Evolutionary conservation across 2,329 filamentous ascomycete genomes (phyloP).

Genomic region (Sarocladium kiliense): DNA sequence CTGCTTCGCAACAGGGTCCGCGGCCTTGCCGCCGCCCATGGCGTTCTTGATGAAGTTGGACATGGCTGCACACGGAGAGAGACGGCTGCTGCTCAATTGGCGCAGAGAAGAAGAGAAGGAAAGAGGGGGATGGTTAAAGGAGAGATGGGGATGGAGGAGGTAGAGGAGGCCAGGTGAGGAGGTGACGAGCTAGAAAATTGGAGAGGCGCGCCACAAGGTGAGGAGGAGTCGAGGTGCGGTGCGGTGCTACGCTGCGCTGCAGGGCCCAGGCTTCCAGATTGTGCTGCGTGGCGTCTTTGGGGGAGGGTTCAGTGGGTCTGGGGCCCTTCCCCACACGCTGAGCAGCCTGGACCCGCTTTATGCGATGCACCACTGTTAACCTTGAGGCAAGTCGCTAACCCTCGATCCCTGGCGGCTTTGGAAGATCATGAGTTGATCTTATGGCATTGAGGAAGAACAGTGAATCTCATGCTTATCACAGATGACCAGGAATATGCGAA

Average conservation of each 20-base stretch:
- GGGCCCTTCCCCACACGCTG: slow-evolving; percentile 2
- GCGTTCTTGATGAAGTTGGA: slow-evolving; percentile 61
- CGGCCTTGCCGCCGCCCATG: slow-evolving; percentile 61
- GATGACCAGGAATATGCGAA: no score
- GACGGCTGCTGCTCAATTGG: slow-evolving; percentile 16
- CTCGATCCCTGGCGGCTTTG: no score
- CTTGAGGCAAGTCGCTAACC: no score
- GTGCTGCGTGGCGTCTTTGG: slow-evolving; percentile 6
- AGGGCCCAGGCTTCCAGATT: not conserved
- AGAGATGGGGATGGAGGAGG: not conserved
- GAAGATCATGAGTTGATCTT: no score
- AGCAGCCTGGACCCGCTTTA: no score
- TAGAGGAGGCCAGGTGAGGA: not conserved
- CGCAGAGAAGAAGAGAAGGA: slow-evolving; percentile 4
- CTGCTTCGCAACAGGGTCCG: slow-evolving; percentile 39
- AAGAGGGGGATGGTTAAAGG: not conserved
- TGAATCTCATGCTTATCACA: no score
- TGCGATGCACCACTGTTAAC: no score
- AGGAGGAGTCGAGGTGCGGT: not conserved
- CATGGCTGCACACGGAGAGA: slow-evolving; percentile 33
- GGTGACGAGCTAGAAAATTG: slow-evolving; percentile 8
- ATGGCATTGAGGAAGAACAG: no score
- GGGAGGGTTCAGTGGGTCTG: not conserved
- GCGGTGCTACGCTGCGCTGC: not conserved
- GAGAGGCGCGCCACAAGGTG: not conserved